Conservation (phyloP, 1,139 yeast genomes). For the Debaryomyces fabryi region DNA sequence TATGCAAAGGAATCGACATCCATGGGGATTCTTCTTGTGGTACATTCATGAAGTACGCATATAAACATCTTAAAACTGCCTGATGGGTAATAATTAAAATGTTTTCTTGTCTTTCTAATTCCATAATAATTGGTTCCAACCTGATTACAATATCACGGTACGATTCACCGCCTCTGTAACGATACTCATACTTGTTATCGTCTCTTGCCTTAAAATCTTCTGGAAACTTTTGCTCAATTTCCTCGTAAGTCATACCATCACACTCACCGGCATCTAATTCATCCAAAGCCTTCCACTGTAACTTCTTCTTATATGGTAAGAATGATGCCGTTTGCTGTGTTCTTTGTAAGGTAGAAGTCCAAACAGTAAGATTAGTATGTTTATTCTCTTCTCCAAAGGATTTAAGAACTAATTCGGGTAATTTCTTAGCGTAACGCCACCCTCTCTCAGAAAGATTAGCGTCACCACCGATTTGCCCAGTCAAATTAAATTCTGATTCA, state of each 20-base stretch:
- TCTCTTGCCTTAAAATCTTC: slow-evolving; percentile 96
- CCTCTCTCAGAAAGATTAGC: slow-evolving; percentile 87
- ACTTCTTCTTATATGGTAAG: slow-evolving; percentile 73
- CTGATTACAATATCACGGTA: slow-evolving; percentile 94
- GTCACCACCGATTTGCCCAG: slow-evolving; percentile 97
- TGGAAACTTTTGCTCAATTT: slow-evolving; percentile 69
- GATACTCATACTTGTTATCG: slow-evolving; percentile 91
- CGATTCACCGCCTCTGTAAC: slow-evolving; percentile 96
- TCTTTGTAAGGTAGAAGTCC: slow-evolving; percentile 93
- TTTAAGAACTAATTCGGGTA: slow-evolving; percentile 75
- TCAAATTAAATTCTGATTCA: slow-evolving; percentile 86
- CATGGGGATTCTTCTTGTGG: slow-evolving; percentile 98
- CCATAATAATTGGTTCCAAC: slow-evolving; percentile 96
- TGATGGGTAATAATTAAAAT: slow-evolving; percentile 96
- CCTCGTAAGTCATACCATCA: slow-evolving; percentile 57
- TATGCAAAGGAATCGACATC: slow-evolving; percentile 98
- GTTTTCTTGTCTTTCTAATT: slow-evolving; percentile 94
- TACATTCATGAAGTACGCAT: slow-evolving; percentile 97
- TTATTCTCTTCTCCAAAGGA: slow-evolving; percentile 70
- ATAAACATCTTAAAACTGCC: slow-evolving; percentile 93
- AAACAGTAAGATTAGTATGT: slow-evolving; percentile 75
- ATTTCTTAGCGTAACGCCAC: slow-evolving; percentile 75
- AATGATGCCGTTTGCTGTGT: slow-evolving; percentile 91
- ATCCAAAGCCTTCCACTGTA: slow-evolving; percentile 96
- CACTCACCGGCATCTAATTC: slow-evolving; percentile 98